phyloP scores from a whole-genome alignment of 192 early-diverging fungal genomes.

The Dispira parvispora region DNA sequence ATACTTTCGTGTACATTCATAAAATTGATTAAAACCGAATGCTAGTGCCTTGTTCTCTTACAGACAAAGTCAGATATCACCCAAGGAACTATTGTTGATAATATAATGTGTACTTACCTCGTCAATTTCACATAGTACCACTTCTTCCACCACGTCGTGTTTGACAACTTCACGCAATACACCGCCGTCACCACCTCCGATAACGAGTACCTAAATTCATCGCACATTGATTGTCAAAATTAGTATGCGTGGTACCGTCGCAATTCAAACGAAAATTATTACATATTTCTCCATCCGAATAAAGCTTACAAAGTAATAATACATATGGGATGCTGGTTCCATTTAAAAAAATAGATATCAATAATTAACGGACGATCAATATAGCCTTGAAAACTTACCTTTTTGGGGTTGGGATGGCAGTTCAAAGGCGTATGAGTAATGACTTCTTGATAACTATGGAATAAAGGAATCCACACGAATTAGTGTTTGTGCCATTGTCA shows the following conservation, averaged over 20 bases:
- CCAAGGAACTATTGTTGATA: no score
- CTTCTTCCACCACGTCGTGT: conserved; percentile 33
- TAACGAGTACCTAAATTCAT: conserved; percentile 23
- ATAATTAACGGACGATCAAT: neutral
- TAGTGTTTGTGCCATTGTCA: neutral
- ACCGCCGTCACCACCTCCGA: conserved; percentile 50
- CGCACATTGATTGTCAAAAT: neutral
- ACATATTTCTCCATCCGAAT: neutral
- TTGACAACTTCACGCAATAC: conserved; percentile 48
- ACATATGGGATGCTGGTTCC: neutral
- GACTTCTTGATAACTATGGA: conserved; percentile 39
- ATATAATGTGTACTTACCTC: conserved; percentile 15
- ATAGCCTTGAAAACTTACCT: conserved; percentile 16
- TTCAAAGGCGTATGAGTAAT: conserved; percentile 46
- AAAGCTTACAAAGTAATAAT: no score
- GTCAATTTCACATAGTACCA: conserved; percentile 46
- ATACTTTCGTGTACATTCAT: no score
- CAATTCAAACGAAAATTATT: neutral
- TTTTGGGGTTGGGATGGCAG: conserved; percentile 36
- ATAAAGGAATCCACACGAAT: neutral
- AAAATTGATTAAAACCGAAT: no score
- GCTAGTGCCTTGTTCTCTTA: no score
- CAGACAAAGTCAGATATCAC: no score
- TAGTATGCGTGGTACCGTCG: neutral
- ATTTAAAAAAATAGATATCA: neutral